Base-by-base conservation (phyloP, 139 green algal genomes). In the Microglena sp. region DNA sequence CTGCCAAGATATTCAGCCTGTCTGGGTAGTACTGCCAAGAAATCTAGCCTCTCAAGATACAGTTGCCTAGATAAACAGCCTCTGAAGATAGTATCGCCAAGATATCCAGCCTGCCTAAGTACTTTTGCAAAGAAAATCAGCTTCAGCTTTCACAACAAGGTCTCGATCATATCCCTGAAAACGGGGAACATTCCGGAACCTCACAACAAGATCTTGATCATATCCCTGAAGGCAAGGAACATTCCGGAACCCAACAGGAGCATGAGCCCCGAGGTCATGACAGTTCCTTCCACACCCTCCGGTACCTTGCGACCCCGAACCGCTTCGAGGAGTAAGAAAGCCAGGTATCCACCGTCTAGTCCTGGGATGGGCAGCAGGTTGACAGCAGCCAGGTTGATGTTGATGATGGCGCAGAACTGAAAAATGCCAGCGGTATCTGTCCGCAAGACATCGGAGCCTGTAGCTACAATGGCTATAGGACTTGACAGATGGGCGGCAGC, bases 331-430 rank as follows among this genome's bases (percentile, higher is more conserved):
- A 82, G 29, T 33, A 97, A 73, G 57, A 99, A 84, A 8, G 82
- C 70, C 33, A 97, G 73, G 80, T 95, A 98, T 24, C 94, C 94
- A 2, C 94, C 93, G 62, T 98, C 92, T 58, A 98, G 79, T 5
- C 86, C 92, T 1, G 94, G 94, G 69, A 99, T 79, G 1, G 94
- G 94, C 59, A 99, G 77, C 26, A 88, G 66, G 73, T 99, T 99
- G 32, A 98, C 88, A 5, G 95, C 75, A 1, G 92, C 94, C 60
- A 99, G 80, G 78, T 99, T 99, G 74, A 99, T 88, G 76, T 98
- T 98, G 28, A 99, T 75, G 33, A 98, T 87, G 27, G 92, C 93
- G 6, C 86, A 89, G 78, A 98, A 99, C 75, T 97, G 62, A 31
- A 68, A 72, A 5, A 70, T 45, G 44, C 65, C 71, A 26, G 77